Percentiles rank a stretch among this genome's conserved stretches.
These are phyloP conservation scores for Triticum monococcum DNA, from an alignment of 176 grass and related monocot species.

Conservation along the genomic window DNA sequence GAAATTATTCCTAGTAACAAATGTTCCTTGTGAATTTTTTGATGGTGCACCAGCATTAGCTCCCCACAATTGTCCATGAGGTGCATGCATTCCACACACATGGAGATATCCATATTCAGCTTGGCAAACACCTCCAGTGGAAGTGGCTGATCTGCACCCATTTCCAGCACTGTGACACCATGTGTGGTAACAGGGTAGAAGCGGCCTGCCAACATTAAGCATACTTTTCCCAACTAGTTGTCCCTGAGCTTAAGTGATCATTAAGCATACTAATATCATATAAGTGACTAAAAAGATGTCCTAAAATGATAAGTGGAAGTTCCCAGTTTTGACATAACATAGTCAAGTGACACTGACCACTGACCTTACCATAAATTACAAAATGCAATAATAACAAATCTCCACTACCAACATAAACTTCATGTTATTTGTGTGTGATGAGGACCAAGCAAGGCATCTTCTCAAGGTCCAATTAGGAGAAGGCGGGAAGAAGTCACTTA, in stretches of 20 bases:
- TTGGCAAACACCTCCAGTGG: neutral
- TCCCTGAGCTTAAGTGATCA: neutral
- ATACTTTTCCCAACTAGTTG: accelerated
- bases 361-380: too few relatives aligned
- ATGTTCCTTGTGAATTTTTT: too few relatives aligned
- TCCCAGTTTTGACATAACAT: too few relatives aligned
- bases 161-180: neutral
- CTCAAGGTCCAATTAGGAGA: too few relatives aligned
- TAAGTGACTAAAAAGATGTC: neutral
- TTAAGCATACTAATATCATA: conserved; percentile 1
- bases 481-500: too few relatives aligned
- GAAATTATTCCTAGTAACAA: neutral
- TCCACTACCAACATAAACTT: too few relatives aligned
- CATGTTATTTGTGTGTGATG: too few relatives aligned
- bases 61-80: neutral
- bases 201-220: neutral
- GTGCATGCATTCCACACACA: neutral
- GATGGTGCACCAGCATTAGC: neutral
- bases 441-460: too few relatives aligned
- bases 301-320: neutral
- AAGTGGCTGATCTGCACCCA: neutral
- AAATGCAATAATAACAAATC: too few relatives aligned
- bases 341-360: too few relatives aligned
- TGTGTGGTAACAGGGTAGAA: neutral
- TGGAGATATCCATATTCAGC: neutral